Conservation (phyloP, 306 rosid species). For the Fragaria nilgerrensis region DNA sequence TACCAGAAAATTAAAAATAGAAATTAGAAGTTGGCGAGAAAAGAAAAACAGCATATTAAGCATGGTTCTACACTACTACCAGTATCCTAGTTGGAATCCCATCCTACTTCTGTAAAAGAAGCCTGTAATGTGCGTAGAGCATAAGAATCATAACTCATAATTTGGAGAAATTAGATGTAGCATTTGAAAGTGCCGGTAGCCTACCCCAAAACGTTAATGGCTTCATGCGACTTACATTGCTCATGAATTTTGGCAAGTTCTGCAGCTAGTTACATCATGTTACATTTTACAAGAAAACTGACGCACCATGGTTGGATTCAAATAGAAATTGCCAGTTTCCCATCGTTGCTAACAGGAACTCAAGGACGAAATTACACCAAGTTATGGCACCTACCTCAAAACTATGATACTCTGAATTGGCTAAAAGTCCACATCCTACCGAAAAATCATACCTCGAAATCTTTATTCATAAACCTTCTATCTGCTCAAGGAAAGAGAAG, state of each 20-base stretch:
- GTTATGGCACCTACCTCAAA: conserved; percentile 11
- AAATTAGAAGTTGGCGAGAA: background rate
- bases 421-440: conserved; percentile 19
- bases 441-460: conserved; percentile 7
- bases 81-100: background rate
- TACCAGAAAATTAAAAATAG: background rate
- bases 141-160: background rate
- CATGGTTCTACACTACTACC: background rate
- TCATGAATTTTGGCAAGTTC: background rate
- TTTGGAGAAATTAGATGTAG: background rate
- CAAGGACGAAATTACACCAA: conserved; percentile 11
- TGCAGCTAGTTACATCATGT: background rate
- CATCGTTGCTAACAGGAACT: conserved; percentile 8
- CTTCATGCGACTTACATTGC: background rate
- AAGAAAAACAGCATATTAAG: background rate
- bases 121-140: background rate
- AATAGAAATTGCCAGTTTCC: conserved; percentile 10
- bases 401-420: conserved; percentile 16
- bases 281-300: background rate
- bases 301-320: conserved; percentile 1
- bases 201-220: background rate
- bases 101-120: background rate
- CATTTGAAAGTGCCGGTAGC: background rate
- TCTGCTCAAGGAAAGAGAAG: conserved; percentile 59
- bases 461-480: conserved; percentile 52